Conservation (phyloP, 2,329 filamentous ascomycete genomes). For the Aspergillus fischeri region DNA sequence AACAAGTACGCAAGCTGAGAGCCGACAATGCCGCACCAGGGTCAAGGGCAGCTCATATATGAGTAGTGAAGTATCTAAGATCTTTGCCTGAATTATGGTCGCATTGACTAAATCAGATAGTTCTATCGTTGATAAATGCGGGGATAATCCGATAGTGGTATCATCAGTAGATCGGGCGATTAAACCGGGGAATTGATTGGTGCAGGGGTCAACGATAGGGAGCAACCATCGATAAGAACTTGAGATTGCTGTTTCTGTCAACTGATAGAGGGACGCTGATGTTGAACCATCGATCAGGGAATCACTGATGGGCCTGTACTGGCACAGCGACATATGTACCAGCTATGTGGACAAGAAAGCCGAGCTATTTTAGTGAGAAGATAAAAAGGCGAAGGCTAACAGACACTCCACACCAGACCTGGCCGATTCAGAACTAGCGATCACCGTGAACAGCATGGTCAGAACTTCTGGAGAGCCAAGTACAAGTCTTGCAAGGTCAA, state of each 20-base stretch:
- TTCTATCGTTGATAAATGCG: slow-evolving; percentile 9
- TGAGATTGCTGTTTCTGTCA: neutral
- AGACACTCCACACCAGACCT: neutral
- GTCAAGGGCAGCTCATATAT: neutral
- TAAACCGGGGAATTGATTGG: neutral
- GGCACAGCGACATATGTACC: neutral
- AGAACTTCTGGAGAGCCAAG: neutral
- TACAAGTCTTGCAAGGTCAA: neutral
- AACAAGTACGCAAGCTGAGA: neutral
- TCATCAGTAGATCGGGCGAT: neutral
- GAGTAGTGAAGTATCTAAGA: neutral
- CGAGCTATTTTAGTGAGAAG: neutral
- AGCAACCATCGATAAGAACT: neutral
- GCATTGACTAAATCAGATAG: neutral
- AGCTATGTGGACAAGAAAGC: neutral
- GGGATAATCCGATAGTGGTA: slow-evolving; percentile 12
- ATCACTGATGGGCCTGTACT: neutral
- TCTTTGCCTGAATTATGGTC: neutral
- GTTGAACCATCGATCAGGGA: neutral
- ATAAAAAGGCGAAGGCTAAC: neutral
- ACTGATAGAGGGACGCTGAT: neutral
- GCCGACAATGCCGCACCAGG: neutral
- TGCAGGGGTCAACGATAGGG: neutral
- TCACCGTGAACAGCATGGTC: neutral
- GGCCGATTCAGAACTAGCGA: neutral